Base-by-base conservation (phyloP, 2,329 filamentous ascomycete genomes). In the Arthroderma sp. region DNA sequence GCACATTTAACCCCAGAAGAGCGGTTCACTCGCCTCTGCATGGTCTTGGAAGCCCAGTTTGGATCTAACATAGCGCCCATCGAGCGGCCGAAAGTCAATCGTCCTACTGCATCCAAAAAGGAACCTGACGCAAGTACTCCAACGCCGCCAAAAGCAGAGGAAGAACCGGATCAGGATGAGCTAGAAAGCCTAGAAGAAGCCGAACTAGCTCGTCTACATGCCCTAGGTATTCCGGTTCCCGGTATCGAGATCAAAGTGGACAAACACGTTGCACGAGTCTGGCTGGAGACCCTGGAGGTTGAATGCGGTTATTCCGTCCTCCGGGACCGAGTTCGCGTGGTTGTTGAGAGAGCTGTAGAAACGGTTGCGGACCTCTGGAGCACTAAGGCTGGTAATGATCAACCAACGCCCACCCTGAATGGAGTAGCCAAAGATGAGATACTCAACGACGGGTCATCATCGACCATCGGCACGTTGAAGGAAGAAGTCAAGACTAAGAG, bases 41-140 rank as follows among this genome's bases (percentile, higher is more conserved):
- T 94, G 78, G 94, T 98, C 69, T 80, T 98, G 9, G 91, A 98
- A 69, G 85, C 88, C 2, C 91, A 98, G 62, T 98, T 98, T 59
- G 91, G 91, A 50, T 82, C 91, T 51, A 82, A 86, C 48, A 80
- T 96, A 46, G 72, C 75, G 0, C 87, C 89, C 4, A 83, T 96
- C 52, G 74, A 80, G 22, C 68, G 57, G 68, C 86, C 48, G 75
- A 79, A 61, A 61, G 54, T 68, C 29, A 52, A 57, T n/a, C 58
- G 54, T 43, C 43, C 39, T 9, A 29, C 44, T 8, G 54, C 62
- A 6, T 55, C 55, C 48, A 62, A 66, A 46, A 52, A 57, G 4
- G 59, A 62, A n/a, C 57, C 56, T 11, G 29, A 46, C 10, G 38
- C 47, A 32, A 40, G 44, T 36, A 6, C 29, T n/a, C 31, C 42